Conservation (phyloP, 352 stramenopile species). For the Globisporangium iwayamae region DNA sequence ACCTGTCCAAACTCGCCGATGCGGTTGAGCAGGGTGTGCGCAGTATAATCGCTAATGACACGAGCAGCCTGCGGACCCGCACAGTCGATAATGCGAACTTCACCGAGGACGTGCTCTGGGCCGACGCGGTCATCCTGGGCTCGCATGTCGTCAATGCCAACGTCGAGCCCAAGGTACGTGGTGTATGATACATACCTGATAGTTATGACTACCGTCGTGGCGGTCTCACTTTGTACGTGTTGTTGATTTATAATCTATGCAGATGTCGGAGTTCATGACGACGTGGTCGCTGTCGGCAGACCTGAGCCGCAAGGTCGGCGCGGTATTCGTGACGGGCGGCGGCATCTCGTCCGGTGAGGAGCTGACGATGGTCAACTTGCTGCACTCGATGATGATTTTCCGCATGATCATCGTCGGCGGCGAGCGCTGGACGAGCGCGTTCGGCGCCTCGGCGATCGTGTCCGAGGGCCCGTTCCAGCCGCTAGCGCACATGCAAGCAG, state of each 20-base stretch:
- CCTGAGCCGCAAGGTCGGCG: conserved; percentile 81
- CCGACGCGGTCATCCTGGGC: conserved; percentile 81
- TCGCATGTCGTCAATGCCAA: conserved; percentile 87
- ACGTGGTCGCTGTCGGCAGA: conserved; percentile 68
- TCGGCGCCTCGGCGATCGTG: conserved; percentile 79
- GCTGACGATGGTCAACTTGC: conserved; percentile 80
- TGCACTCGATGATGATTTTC: conserved; percentile 88
- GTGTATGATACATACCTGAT: background rate
- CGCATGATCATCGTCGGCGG: conserved; percentile 83
- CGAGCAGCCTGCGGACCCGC: conserved; percentile 41
- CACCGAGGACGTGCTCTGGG: conserved; percentile 72
- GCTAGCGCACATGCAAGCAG: conserved; percentile 7
- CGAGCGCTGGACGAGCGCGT: conserved; percentile 82
- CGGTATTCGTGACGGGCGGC: conserved; percentile 81
- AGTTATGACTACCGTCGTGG: background rate
- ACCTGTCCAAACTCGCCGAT: conserved; percentile 65
- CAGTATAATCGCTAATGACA: conserved; percentile 28
- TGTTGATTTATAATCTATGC: conserved; percentile 2
- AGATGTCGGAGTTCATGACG: conserved; percentile 71
- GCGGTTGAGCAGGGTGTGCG: conserved; percentile 56
- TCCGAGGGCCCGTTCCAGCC: conserved; percentile 68
- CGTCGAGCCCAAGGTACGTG: conserved; percentile 71
- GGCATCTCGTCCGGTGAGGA: conserved; percentile 82
- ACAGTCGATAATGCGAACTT: conserved; percentile 69
- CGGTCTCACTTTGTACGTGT: background rate